A percentile compares a stretch with the other conserved stretches of the same genome.
Conservation (phyloP, 192 early-diverging fungal species). For the Entophlyctis luteolus region DNA sequence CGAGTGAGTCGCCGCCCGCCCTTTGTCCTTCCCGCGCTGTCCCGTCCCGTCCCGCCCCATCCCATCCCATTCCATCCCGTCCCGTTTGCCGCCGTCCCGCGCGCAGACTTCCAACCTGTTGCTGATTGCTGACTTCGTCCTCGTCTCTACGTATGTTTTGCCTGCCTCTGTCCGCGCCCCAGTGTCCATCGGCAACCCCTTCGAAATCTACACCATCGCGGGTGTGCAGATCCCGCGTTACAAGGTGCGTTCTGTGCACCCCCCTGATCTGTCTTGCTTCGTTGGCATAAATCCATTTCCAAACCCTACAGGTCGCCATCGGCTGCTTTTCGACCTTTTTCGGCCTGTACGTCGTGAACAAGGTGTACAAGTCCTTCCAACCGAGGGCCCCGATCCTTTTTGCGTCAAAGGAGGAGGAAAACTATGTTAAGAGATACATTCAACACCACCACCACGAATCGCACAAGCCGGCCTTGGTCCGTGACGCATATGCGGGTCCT, state of each 20-base stretch:
- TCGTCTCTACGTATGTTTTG: too few species aligned
- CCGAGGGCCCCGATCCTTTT: conserved; percentile 36
- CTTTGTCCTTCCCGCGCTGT: too few species aligned
- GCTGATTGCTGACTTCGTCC: too few species aligned
- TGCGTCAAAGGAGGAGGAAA: conserved; percentile 44
- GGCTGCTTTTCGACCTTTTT: conserved; percentile 41
- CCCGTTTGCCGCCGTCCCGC: too few species aligned
- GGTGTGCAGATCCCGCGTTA: conserved; percentile 44
- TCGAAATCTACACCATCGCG: conserved; percentile 40
- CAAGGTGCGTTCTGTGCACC: conserved; percentile 41
- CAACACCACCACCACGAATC: conserved; percentile 34
- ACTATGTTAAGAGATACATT: conserved; percentile 45
- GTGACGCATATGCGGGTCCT: conserved; percentile 31
- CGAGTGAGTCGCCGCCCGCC: too few species aligned
- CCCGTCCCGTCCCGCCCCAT: too few species aligned
- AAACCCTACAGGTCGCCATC: conserved; percentile 35
- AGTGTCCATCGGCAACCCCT: conserved; percentile 45
- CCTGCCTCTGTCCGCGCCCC: too few species aligned
- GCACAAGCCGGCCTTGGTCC: conserved; percentile 41
- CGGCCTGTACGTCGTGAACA: conserved; percentile 29
- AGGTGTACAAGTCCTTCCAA: conserved; percentile 32
- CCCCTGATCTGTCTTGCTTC: background rate
- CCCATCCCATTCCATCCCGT: too few species aligned
- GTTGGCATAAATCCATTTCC: background rate
- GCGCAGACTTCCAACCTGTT: too few species aligned